Base-by-base conservation (phyloP, 2,329 filamentous ascomycete genomes). In the Lachnellula willkommii region DNA sequence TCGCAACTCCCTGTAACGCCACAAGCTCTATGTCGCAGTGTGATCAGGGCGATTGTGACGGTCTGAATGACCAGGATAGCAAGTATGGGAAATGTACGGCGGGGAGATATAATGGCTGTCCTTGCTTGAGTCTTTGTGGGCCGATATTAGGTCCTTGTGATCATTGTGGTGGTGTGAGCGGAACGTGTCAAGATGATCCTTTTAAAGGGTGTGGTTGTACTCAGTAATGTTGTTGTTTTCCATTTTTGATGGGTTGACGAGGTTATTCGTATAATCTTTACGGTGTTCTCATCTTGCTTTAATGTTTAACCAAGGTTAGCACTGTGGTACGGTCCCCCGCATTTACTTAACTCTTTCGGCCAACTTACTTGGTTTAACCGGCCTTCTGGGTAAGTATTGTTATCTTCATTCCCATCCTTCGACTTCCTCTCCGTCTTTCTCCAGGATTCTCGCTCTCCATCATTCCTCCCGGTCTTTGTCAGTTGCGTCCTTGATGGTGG, bases 401-500 rank as follows among this genome's bases (percentile, higher is more conserved):
- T 32, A 32, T 32, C 9, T 11, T 32, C 28, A 32, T 32, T 12
- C 9, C 9, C 28, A 32, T 12, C 9, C 8, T 32, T 12, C 28
- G 4, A 11, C 26, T 4, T 32, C 4, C 9, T 32, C 28, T 32
- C 28, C 4, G 9, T 32, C 1, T 32, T 12, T 91, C 43, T 37
- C 37, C 22, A 26, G 40, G 28, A 32, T 32, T 55, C 35, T 53
- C 17, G 45, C 43, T 35, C 35, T n/a, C 40, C 54, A 3, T 50
- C 55, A 24, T 52, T 60, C 35, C 26, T 55, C 5, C 32, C 45
- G 3, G 24, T 93, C 85, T 93, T 94, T 71, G 90, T 93, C 59
- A 88, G 88, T 5, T 70, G 92, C 50, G 87, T 89, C 15, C 73
- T 92, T n/a, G 89, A 88, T 92, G 15, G 20, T 91, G 1, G 56